A percentile compares a stretch with the other conserved stretches of the same genome.
Evolutionary conservation across 2,329 filamentous ascomycete genomes (phyloP).

Genomic region (Pseudopyricularia javanii): DNA sequence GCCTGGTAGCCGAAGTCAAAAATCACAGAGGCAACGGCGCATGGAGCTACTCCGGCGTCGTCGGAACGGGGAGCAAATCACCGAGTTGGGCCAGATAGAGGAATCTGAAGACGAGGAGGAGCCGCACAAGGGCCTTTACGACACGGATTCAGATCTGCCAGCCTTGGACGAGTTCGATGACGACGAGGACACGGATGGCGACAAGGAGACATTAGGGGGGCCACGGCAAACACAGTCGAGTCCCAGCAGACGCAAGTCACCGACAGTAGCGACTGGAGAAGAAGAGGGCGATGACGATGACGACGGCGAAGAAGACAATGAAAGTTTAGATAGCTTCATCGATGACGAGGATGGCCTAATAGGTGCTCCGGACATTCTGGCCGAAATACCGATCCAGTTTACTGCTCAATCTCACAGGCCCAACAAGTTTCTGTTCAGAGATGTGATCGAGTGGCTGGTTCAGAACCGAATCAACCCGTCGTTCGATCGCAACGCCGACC

Average conservation of each 20-base stretch:
- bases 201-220: background rate
- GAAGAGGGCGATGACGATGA: background rate
- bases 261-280: no score
- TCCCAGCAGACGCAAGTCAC: conserved; percentile 2
- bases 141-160: conserved; percentile 15
- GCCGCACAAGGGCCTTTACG: conserved; percentile 12
- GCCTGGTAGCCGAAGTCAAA: background rate
- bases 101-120: conserved; percentile 3
- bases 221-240: conserved; percentile 1
- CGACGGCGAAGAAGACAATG: background rate
- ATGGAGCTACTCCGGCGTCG: conserved; percentile 17
- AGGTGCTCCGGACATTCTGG: conserved; percentile 38
- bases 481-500: conserved; percentile 47
- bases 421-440: conserved; percentile 59
- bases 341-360: conserved; percentile 47
- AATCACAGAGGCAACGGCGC: conserved; percentile 13
- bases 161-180: conserved; percentile 18
- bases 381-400: conserved; percentile 55
- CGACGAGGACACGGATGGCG: conserved; percentile 19
- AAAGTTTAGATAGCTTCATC: conserved; percentile 46
- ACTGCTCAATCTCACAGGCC: conserved; percentile 54
- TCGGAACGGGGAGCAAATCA: conserved; percentile 14
- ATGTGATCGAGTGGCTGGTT: conserved; percentile 69
- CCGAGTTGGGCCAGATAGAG: conserved; percentile 8
- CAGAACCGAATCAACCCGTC: conserved; percentile 65